Base-by-base conservation (phyloP, 495 filamentous ascomycete genomes). In the Penicillium soppii region DNA sequence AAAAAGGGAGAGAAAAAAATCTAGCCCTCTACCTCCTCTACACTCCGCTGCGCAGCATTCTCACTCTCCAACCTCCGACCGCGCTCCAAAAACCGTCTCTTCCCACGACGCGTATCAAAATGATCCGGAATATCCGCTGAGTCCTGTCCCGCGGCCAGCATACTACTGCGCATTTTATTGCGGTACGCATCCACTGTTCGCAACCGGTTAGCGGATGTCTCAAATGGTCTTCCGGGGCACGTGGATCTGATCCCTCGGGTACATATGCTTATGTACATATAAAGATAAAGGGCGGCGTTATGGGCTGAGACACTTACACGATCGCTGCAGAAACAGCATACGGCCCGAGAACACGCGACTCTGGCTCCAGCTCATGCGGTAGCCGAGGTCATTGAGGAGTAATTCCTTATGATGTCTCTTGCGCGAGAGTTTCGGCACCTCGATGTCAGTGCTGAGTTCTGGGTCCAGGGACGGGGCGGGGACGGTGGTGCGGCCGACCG, bases 331-430 rank as follows among this genome's bases (percentile, higher is more conserved):
- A 65, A 98, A 98, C 53, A 96, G 75, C 40, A 84, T 89, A 59
- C 90, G 78, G 4, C 84, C 87, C 13, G 89, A 81, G 72, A 97
- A 97, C 1, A 90, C 85, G 37, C 92, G 79, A 63, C 90, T 91
- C 70, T 96, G 92, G 42, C 88, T 82, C 94, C 94, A 98, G 36
- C 87, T 89, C 85, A 98, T 95, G 13, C 92, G 82, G 61, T 95
- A 97, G 0, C 91, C 94, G 40, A 97, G 66, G 62, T 97, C 91
- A 61, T 98, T 98, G 54, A 98, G 65, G 41, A 87, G 74, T 4
- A 91, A 81, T 63, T 98, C 92, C 69, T 90, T 92, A 35, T 74
- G 81, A 41, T 88, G 82, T 43, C 82, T 79, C 35, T 75, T 71
- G 46, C 78, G 78, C 16, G 83, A 82, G 54, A 91, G 78, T 36